Conservation (phyloP, 2,329 filamentous ascomycete species). For the Verticillium longisporum region DNA sequence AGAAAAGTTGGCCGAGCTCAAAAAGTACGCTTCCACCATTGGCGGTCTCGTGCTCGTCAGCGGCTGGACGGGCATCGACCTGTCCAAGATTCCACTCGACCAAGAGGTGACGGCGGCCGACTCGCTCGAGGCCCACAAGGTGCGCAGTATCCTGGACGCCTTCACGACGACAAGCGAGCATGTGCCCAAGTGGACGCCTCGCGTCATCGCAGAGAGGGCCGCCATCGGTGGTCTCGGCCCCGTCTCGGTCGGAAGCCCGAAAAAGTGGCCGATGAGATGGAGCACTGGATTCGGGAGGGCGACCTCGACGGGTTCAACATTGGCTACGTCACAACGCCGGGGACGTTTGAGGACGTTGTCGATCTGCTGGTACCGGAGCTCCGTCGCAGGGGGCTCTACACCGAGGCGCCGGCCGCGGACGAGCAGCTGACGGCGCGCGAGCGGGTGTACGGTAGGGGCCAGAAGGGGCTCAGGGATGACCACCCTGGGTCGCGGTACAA, state of each 20-base stretch:
- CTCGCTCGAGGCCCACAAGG: conserved; percentile 43
- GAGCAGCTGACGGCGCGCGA: conserved; percentile 46
- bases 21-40: conserved; percentile 44
- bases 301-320: conserved; percentile 35
- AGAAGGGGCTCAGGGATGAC: conserved; percentile 48
- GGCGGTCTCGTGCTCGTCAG: conserved; percentile 49
- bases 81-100: conserved; percentile 49
- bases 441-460: conserved; percentile 55
- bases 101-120: conserved; percentile 49
- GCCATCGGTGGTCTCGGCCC: conserved; percentile 32
- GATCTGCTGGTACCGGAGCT: conserved; percentile 22
- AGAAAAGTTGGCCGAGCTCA: conserved; percentile 41
- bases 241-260: conserved; percentile 27
- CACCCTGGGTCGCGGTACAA: conserved; percentile 54
- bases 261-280: conserved; percentile 35
- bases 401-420: conserved; percentile 16
- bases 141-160: conserved; percentile 39
- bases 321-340: conserved; percentile 34
- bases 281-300: conserved; percentile 34
- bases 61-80: conserved; percentile 55
- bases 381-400: conserved; percentile 20
- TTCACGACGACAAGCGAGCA: conserved; percentile 41
- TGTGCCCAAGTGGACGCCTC: conserved; percentile 35
- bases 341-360: conserved; percentile 24
- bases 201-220: conserved; percentile 31